phyloP scores from a whole-genome alignment of 1,284 basidiomycete species.

The Fomes fomentarius region DNA sequence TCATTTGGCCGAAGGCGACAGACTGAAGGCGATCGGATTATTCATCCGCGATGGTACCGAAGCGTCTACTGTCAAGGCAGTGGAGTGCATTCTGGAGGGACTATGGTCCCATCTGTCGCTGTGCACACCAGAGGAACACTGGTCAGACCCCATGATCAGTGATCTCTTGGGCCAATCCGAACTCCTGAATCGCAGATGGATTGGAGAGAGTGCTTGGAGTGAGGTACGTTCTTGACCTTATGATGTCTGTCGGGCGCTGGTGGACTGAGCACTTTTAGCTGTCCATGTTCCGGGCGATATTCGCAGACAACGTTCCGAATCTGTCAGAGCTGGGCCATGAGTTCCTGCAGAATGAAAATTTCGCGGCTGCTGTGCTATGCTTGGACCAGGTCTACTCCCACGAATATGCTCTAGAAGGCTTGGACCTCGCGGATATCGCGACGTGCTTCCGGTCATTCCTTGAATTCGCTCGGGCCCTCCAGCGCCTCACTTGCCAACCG shows the following conservation, averaged over 20 bases:
- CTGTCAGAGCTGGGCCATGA: slow-evolving; percentile 34
- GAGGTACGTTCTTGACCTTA: slow-evolving; percentile 19
- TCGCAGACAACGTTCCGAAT: slow-evolving; percentile 19
- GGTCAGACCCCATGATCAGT: not conserved
- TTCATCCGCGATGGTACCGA: slow-evolving; percentile 41
- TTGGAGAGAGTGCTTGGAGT: slow-evolving; percentile 3
- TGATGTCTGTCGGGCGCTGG: not conserved
- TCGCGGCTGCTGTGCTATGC: slow-evolving; percentile 42
- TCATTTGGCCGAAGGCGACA: slow-evolving; percentile 52
- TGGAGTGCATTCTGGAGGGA: slow-evolving; percentile 30
- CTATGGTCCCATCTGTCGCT: slow-evolving; percentile 29
- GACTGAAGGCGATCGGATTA: slow-evolving; percentile 49
- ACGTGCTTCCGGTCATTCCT: slow-evolving; percentile 39
- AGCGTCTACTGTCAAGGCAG: slow-evolving; percentile 22
- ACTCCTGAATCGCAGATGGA: slow-evolving; percentile 1
- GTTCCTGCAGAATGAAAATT: slow-evolving; percentile 31
- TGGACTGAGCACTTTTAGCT: slow-evolving; percentile 18
- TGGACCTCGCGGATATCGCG: slow-evolving; percentile 29
- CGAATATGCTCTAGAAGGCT: slow-evolving; percentile 1
- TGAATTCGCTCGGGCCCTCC: slow-evolving; percentile 40
- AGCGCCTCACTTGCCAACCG: slow-evolving; percentile 29
- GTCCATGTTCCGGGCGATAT: slow-evolving; percentile 46
- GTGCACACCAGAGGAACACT: not conserved
- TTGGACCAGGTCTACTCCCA: slow-evolving; percentile 41
- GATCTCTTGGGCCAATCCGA: slow-evolving; percentile 13